Percentiles rank a stretch among this genome's conserved stretches.
phyloP scores from a whole-genome alignment of 2,329 filamentous ascomycete species.

The Exophiala oligosperma region DNA sequence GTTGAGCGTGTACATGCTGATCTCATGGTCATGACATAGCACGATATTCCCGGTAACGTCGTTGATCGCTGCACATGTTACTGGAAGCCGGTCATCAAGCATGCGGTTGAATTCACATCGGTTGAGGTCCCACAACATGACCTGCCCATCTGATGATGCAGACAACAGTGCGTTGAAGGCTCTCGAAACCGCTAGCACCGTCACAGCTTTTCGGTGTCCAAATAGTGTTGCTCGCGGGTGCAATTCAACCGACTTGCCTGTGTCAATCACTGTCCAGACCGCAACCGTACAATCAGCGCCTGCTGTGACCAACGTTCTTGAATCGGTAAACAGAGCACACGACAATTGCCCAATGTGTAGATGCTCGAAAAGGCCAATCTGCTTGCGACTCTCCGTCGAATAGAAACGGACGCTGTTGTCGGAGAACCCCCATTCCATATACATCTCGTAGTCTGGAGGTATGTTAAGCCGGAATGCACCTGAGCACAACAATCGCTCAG shows the following conservation, averaged over 20 bases:
- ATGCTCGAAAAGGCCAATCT: constrained; percentile 88
- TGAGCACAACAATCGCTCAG: constrained; percentile 80
- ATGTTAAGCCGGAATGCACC: constrained; percentile 84
- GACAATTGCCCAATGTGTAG: constrained; percentile 89
- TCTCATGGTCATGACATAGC: constrained; percentile 72
- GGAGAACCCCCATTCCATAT: constrained; percentile 92
- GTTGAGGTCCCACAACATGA: constrained; percentile 93
- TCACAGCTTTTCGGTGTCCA: constrained; percentile 83
- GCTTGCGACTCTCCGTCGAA: constrained; percentile 76
- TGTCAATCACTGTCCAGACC: constrained; percentile 69
- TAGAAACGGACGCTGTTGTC: constrained; percentile 93
- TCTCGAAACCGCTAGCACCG: constrained; percentile 77
- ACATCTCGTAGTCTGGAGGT: constrained; percentile 82
- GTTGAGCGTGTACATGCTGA: constrained; percentile 84
- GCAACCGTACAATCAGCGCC: constrained; percentile 91
- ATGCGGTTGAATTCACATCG: constrained; percentile 80
- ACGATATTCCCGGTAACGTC: constrained; percentile 89
- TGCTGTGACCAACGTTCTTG: constrained; percentile 85
- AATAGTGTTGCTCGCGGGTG: constrained; percentile 78
- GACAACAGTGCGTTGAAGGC: constrained; percentile 87
- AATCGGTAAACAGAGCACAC: constrained; percentile 80
- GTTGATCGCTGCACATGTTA: constrained; percentile 76
- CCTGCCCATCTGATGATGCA: constrained; percentile 75
- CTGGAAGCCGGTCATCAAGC: constrained; percentile 58
- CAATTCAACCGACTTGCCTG: constrained; percentile 72